phyloP scores from a whole-genome alignment of 768 basidiomycete genomes.

The Sistotremastrum niveocremeum region DNA sequence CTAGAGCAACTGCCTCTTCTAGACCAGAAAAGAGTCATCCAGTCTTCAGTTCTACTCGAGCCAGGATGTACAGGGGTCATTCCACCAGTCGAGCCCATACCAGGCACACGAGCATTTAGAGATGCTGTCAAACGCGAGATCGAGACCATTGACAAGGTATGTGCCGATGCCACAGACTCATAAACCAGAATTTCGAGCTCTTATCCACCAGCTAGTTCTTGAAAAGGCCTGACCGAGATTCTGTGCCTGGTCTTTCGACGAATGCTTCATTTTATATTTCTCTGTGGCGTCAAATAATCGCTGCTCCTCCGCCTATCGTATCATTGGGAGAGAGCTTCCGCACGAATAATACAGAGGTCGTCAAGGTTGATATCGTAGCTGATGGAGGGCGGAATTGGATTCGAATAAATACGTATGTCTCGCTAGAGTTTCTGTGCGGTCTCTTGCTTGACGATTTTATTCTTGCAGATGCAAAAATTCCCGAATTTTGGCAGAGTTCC shows the following conservation, averaged over 20 bases:
- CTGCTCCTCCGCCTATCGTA: constrained; percentile 42
- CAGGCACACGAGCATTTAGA: constrained; percentile 27
- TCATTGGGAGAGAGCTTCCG: constrained; percentile 45
- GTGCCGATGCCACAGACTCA: constrained; percentile 5
- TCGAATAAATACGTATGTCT: constrained; percentile 72
- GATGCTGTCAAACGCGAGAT: constrained; percentile 32
- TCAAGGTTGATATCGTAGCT: constrained; percentile 74
- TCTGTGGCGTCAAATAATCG: constrained; percentile 68
- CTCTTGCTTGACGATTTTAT: neutral
- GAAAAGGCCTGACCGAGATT: constrained; percentile 27
- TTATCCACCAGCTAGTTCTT: constrained; percentile 36
- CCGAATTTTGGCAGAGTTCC: constrained; percentile 65
- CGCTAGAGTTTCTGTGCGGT: neutral
- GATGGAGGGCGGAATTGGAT: constrained; percentile 69
- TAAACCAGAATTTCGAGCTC: neutral
- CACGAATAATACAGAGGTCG: constrained; percentile 17
- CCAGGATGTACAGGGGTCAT: too few relatives aligned
- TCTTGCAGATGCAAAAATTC: constrained; percentile 57
- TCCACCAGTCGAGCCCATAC: constrained; percentile 11
- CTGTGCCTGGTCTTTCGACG: constrained; percentile 44
- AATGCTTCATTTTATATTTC: constrained; percentile 73
- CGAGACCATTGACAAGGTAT: constrained; percentile 27
- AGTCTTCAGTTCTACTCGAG: too few relatives aligned
- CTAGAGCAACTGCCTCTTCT: too few relatives aligned
- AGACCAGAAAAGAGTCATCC: too few relatives aligned